A percentile compares a stretch with the other conserved stretches of the same genome.
Evolutionary conservation across 805 yeast species (phyloP).

Genomic region (Cyberlindnera saturnus): DNA sequence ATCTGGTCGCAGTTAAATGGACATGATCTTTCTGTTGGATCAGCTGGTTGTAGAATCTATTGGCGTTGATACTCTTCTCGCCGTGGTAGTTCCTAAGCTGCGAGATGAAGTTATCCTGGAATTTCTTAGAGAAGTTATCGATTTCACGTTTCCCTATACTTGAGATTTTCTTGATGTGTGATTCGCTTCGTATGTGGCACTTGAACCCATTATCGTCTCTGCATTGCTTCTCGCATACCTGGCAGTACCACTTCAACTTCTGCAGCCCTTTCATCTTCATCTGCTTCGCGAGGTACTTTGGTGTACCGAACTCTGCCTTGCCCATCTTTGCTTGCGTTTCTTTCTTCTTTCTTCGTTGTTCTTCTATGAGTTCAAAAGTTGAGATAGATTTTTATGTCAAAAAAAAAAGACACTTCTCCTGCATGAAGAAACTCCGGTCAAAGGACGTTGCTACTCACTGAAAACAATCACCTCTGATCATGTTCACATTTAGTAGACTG

Average conservation of each 20-base stretch:
- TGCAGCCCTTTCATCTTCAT: slow-evolving; percentile 83
- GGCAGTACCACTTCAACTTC: slow-evolving; percentile 83
- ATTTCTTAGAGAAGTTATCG: slow-evolving; percentile 52
- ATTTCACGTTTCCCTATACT: slow-evolving; percentile 43
- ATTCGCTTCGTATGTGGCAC: slow-evolving; percentile 78
- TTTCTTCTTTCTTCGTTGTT: background rate
- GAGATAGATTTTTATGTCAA: background rate
- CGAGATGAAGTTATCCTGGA: slow-evolving; percentile 58
- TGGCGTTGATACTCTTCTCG: slow-evolving; percentile 71
- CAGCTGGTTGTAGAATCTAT: slow-evolving; percentile 85
- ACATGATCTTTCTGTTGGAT: slow-evolving; percentile 78
- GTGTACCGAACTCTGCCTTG: slow-evolving; percentile 55
- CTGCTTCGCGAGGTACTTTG: slow-evolving; percentile 68
- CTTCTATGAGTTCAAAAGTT: background rate
- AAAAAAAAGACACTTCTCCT: background rate
- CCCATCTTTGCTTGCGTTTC: slow-evolving; percentile 32
- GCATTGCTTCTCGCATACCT: slow-evolving; percentile 87
- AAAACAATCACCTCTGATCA: background rate
- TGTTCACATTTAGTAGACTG: slow-evolving; percentile 1
- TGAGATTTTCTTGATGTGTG: slow-evolving; percentile 58
- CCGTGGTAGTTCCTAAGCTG: slow-evolving; percentile 70
- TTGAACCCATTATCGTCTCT: slow-evolving; percentile 94
- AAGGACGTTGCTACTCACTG: too few species aligned
- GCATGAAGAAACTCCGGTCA: background rate
- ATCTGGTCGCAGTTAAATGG: slow-evolving; percentile 86